Evolutionary conservation across 2,329 filamentous ascomycete species (phyloP).

Genomic region (Penicillium sp.): DNA sequence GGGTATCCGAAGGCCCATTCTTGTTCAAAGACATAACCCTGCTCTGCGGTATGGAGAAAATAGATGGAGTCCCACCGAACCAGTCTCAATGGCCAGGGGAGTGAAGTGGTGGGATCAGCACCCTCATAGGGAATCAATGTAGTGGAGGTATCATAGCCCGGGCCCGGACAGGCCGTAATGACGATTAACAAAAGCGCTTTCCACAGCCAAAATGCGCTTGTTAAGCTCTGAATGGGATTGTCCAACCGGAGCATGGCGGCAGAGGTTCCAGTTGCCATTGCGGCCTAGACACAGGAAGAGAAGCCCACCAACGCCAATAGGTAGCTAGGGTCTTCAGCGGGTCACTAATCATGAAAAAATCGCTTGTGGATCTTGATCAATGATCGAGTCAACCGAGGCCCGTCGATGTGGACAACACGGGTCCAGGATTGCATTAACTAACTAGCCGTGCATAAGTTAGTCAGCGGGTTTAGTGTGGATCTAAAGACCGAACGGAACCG

Average conservation of each 20-base stretch:
- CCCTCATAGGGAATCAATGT: slow-evolving; percentile 45
- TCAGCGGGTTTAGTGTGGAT: not conserved
- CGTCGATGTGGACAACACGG: not conserved
- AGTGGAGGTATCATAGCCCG: slow-evolving; percentile 64
- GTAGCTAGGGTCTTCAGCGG: not conserved
- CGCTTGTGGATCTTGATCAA: not conserved
- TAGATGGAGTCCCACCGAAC: slow-evolving; percentile 65
- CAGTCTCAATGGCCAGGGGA: slow-evolving; percentile 44
- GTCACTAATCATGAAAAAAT: not conserved
- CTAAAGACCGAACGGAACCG: not conserved
- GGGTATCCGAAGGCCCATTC: slow-evolving; percentile 66
- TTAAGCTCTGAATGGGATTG: slow-evolving; percentile 36
- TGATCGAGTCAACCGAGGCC: not conserved
- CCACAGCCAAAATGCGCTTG: slow-evolving; percentile 53
- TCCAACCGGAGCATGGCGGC: slow-evolving; percentile 25
- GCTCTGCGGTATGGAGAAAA: slow-evolving; percentile 54
- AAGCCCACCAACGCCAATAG: not conserved
- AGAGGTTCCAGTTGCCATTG: slow-evolving; percentile 10
- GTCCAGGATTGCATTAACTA: not conserved
- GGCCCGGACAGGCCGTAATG: slow-evolving; percentile 53
- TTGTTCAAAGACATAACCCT: slow-evolving; percentile 61
- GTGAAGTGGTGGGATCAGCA: slow-evolving; percentile 10
- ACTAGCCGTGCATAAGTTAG: not conserved
- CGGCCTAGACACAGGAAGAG: not conserved
- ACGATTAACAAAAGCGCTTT: slow-evolving; percentile 55